Percentiles rank a stretch among this genome's conserved stretches.
phyloP scores from a whole-genome alignment of 441 rosid species.

The Gossypium trilobum region DNA sequence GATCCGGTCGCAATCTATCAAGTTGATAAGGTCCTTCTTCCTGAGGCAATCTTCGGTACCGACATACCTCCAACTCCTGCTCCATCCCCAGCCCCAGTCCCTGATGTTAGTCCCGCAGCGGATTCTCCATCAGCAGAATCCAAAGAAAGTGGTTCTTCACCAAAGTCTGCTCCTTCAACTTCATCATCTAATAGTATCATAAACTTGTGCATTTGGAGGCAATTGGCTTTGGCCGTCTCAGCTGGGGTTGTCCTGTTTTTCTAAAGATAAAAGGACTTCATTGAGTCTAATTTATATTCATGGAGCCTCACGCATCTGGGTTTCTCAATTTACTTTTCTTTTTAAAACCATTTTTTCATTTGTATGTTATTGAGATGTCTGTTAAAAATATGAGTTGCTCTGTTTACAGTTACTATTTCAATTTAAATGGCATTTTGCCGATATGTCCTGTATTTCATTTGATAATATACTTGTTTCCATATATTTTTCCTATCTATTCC shows the following conservation, averaged over 20 bases:
- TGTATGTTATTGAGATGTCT: constrained; percentile 17
- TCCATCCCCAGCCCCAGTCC: constrained; percentile 57
- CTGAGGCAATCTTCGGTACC: constrained; percentile 81
- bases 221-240: constrained; percentile 34
- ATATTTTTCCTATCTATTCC: not conserved
- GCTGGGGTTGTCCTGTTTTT: constrained; percentile 42
- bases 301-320: not conserved
- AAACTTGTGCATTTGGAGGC: constrained; percentile 28
- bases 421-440: not conserved
- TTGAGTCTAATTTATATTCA: constrained; percentile 18
- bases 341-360: constrained; percentile 32
- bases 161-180: constrained; percentile 30
- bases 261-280: constrained; percentile 22
- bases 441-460: not conserved
- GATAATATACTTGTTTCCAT: not conserved
- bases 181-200: constrained; percentile 30
- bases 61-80: constrained; percentile 84
- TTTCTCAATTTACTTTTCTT: constrained; percentile 21
- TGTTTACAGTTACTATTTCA: constrained; percentile 10
- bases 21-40: constrained; percentile 67
- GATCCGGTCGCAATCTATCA: constrained; percentile 75
- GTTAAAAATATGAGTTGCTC: constrained; percentile 17
- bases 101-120: constrained; percentile 43
- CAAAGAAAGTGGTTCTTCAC: constrained; percentile 22
- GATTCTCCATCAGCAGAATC: constrained; percentile 48